Evolutionary conservation across 1,284 basidiomycete genomes (phyloP).

Genomic region (Cryptococcus sp.): DNA sequence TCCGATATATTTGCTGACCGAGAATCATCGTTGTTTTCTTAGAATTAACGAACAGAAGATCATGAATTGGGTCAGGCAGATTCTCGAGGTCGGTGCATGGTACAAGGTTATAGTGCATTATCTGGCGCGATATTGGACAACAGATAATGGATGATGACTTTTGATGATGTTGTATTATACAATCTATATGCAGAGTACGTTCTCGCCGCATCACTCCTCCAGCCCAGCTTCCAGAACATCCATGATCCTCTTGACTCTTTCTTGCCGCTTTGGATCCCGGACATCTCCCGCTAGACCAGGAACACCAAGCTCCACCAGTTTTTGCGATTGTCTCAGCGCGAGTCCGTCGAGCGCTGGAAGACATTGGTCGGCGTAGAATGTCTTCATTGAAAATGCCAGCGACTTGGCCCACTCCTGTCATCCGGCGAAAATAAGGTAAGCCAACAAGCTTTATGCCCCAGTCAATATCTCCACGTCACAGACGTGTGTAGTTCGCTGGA

Average conservation of each 20-base stretch:
- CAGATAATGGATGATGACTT: too few relatives aligned
- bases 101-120: too few relatives aligned
- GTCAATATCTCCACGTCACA: too few relatives aligned
- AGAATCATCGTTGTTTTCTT: not conserved
- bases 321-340: slow-evolving; percentile 29
- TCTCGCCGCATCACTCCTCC: slow-evolving; percentile 18
- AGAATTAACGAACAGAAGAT: not conserved
- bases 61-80: too few relatives aligned
- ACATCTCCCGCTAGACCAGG: slow-evolving; percentile 36
- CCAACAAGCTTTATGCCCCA: too few relatives aligned
- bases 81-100: too few relatives aligned
- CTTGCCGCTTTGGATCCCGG: slow-evolving; percentile 16
- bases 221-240: slow-evolving; percentile 40
- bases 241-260: slow-evolving; percentile 41
- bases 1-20: not conserved
- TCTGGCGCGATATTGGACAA: too few relatives aligned
- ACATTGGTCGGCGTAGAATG: slow-evolving; percentile 35
- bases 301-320: slow-evolving; percentile 40
- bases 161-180: too few relatives aligned
- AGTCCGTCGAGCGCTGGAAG: slow-evolving; percentile 39
- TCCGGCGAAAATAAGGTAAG: not conserved
- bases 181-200: too few relatives aligned
- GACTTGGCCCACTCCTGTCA: slow-evolving; percentile 30
- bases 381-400: slow-evolving; percentile 17
- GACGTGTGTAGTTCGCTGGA: not conserved